Evolutionary conservation across 1,284 basidiomycete genomes (phyloP), one percentile per base, ranked within the genome.

Genomic region (Mycena sp.): DNA sequence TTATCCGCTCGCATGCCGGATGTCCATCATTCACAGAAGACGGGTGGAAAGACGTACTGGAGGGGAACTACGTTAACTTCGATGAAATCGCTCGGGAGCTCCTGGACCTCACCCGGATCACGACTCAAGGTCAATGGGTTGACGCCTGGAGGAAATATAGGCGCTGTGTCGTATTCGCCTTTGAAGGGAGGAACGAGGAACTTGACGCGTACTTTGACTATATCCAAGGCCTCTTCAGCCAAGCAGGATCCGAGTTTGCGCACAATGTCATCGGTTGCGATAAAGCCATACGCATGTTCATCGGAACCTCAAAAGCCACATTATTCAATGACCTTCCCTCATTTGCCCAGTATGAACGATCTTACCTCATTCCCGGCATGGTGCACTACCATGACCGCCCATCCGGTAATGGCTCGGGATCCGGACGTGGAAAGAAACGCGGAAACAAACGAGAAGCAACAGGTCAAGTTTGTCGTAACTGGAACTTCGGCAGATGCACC

Each of bases 401-500:
- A n/a, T n/a, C n/a, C n/a, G n/a, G n/a, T n/a, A n/a, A n/a, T n/a
- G n/a, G n/a, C n/a, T n/a, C n/a, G n/a, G n/a, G n/a, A n/a, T n/a
- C n/a, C n/a, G n/a, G n/a, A n/a, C n/a, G n/a, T n/a, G n/a, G n/a
- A n/a, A n/a, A n/a, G n/a, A n/a, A n/a, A n/a, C n/a, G n/a, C n/a
- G n/a, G n/a, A n/a, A n/a, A 35, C 14, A 35, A 35, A 14, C 32
- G 32, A 7, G 32, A 35, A n/a, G n/a, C n/a, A 38, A 43, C 10
- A 43, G 26, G 41, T 25, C 26, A 56, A 37, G 17, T 58, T 3
- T 58, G 56, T 19, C 45, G 53, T 1, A 56, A 56, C 43, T 56
- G 41, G 43, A 56, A 56, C 26, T 10, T 6, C 19, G 53, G 44
- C 6, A 35, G 12, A 3, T 56, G 53, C 53, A 28, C 35, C 6